Conservation (phyloP, 2,329 filamentous ascomycete genomes). For the Penicillium sp. region DNA sequence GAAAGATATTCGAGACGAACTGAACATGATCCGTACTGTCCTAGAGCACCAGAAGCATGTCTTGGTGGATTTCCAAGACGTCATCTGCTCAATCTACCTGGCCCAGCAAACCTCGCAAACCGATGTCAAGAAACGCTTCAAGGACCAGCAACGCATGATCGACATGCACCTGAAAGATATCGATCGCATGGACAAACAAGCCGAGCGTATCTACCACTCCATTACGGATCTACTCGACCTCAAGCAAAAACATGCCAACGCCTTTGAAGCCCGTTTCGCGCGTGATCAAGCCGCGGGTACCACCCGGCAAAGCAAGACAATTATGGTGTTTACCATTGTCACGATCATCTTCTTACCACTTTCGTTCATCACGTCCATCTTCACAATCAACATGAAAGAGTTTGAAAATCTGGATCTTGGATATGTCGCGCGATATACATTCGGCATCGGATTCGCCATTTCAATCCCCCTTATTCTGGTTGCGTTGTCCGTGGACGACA, state of each 20-base stretch:
- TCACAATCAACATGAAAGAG: conserved; percentile 56
- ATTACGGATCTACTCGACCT: conserved; percentile 66
- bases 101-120: conserved; percentile 40
- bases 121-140: conserved; percentile 57
- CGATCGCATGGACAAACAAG: conserved; percentile 65
- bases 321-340: conserved; percentile 62
- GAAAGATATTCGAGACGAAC: conserved; percentile 68
- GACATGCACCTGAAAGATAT: conserved; percentile 62
- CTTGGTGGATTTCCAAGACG: conserved; percentile 37
- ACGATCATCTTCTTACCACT: conserved; percentile 60
- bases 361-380: conserved; percentile 58
- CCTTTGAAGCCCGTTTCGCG: conserved; percentile 62
- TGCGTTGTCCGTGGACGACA: conserved; percentile 49
- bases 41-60: conserved; percentile 43
- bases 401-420: conserved; percentile 49
- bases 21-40: conserved; percentile 59
- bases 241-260: conserved; percentile 70
- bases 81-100: conserved; percentile 38
- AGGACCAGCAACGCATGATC: conserved; percentile 59
- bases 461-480: conserved; percentile 53
- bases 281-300: conserved; percentile 63
- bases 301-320: conserved; percentile 57
- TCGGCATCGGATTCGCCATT: conserved; percentile 57
- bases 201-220: conserved; percentile 60
- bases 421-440: conserved; percentile 59